Base-by-base conservation (phyloP, 345 rosid genomes). In the Mercurialis annua region DNA sequence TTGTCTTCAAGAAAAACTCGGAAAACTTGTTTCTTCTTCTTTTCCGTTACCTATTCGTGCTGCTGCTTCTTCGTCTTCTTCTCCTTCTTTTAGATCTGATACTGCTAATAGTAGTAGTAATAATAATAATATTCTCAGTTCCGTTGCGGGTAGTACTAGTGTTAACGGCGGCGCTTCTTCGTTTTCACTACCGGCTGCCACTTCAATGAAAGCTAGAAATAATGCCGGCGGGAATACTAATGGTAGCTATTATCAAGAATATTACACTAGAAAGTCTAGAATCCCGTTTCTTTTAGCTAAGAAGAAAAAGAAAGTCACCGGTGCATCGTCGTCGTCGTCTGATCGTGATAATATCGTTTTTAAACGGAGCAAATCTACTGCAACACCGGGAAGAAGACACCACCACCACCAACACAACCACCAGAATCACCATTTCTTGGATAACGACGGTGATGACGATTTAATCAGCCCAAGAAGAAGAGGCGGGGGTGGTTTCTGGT, bases 1-100 rank as follows among this genome's bases (percentile, higher is more conserved):
- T 75, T 94, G 99, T 70, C 98, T 94, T 46, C 97, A 94, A 65
- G 99, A 94, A 43, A 91, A 92, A 84, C 92, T 94, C 18, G 98
- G 99, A 30, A 94, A 94, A 84, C 84, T 94, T 34, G 97, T 94
- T 27, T 89, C 98, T 67, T 91, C 98, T 33, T 85, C 92, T 49
- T 86, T 85, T 77, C 90, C 98, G 16, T 62, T 85, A 11, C 90
- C 90, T 1, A 74, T 84, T 59, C 85, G 82, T 15, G 76, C 58
- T 12, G 72, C 92, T 18, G 52, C 77, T 18, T 77, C 83, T 16
- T 80, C 79, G 0, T 81, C 94, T 23, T 76, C 97, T 38, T 83
- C 98, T 40, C 88, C 96, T 73, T 83, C 92, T 50, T 88, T 90
- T 79, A 89, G 97, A 88, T 93, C 97, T 83, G 96, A 87, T 58